Percentiles rank a stretch among this genome's conserved stretches.
These are phyloP conservation scores for Clonostachys sp. DNA, from an alignment of 2,329 filamentous ascomycete genomes.

Conservation along the genomic window DNA sequence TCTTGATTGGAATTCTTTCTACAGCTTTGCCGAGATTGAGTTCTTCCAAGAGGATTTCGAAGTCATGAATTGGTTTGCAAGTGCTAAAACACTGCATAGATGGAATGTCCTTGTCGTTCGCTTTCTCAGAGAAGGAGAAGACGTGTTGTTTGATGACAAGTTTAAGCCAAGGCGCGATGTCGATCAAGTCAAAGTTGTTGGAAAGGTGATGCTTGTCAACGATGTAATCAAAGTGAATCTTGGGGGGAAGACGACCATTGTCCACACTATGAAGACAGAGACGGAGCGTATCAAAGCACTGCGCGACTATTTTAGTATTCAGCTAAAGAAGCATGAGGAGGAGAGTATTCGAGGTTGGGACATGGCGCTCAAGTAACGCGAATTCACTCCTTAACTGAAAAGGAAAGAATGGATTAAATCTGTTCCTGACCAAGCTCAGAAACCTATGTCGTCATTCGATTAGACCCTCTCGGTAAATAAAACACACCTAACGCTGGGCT, in stretches of 20 bases:
- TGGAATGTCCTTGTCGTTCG: conserved; percentile 5
- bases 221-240: conserved; percentile 45
- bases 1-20: conserved; percentile 54
- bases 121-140: conserved; percentile 1
- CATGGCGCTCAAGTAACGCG: not conserved
- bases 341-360: not conserved
- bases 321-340: not conserved
- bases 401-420: too few relatives aligned
- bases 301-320: not conserved
- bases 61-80: conserved; percentile 9
- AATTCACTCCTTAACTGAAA: too few relatives aligned
- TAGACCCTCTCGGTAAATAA: too few relatives aligned
- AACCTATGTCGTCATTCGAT: too few relatives aligned
- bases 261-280: conserved; percentile 40
- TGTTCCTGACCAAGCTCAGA: too few relatives aligned
- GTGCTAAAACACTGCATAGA: conserved; percentile 3
- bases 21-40: conserved; percentile 62
- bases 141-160: not conserved
- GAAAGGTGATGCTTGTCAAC: conserved; percentile 43
- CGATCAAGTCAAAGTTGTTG: conserved; percentile 33
- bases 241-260: conserved; percentile 36
- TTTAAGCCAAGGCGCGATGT: too few relatives aligned
- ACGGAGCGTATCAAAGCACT: conserved; percentile 19
- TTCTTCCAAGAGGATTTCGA: conserved; percentile 30
- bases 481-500: too few relatives aligned